Evolutionary conservation across 495 filamentous ascomycete species (phyloP), one percentile per base, ranked within the genome.

Genomic region (Penicillium canariense): DNA sequence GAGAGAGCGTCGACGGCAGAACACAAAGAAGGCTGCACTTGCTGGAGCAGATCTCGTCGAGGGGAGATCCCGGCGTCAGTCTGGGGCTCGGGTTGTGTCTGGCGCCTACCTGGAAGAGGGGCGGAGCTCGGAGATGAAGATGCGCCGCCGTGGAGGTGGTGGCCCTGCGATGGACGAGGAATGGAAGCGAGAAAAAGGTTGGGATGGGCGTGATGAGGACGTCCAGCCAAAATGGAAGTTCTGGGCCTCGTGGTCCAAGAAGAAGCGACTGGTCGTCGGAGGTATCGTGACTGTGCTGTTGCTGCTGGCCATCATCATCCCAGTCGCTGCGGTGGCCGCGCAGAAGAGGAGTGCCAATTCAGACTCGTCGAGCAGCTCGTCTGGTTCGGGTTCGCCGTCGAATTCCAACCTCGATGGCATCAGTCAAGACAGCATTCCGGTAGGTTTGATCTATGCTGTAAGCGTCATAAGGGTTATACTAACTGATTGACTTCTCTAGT

Each of bases 21-120:
- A 66, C n/a, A n/a, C n/a, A 52, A 70, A 73, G 50, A 48, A 60
- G 18, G 62, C 66, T 28, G 60, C 64, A 17, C 36, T 70, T 46
- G 66, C 58, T 20, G 65, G 46, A 10, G 63, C 23, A 35, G 67
- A 67, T 40, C 49, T 70, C 23, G 66, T 53, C 1, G 58, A 67
- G 20, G 60, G 63, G 6, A 56, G 60, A 17, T 63, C 72, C 18
- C 68, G 76, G 34, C 69, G 72, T 30, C 73, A 75, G 51, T 76
- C 77, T 48, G 79, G 77, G 43, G 73, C 82, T 28, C 71, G 85
- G 54, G 74, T 88, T 18, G 84, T 87, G 5, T 90, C 87, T 44
- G 87, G 87, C 14, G 79, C 85, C 0, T 70, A 85, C 48, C 58
- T 87, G 54, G 87, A 91, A 61, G 86, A 90, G 67, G 87, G 87